A percentile compares a stretch with the other conserved stretches of the same genome.
phyloP scores from a whole-genome alignment of 495 filamentous ascomycete species.

The Penicillium macrosclerotiorum region DNA sequence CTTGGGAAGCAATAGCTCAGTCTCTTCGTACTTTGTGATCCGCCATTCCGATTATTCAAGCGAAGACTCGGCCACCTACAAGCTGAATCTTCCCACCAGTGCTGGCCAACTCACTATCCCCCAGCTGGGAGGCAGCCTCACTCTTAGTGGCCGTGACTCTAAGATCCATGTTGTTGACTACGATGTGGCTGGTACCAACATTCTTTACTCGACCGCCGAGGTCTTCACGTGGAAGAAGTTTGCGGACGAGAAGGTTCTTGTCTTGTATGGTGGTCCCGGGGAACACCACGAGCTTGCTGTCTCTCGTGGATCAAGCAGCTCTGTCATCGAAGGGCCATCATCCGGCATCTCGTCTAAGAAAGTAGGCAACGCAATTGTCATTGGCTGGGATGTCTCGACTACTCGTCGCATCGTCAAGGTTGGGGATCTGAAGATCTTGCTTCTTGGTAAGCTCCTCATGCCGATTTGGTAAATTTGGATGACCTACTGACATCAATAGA shows the following conservation, averaged over 20 bases:
- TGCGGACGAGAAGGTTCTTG: constrained; percentile 56
- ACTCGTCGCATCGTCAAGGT: constrained; percentile 54
- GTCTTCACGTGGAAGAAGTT: constrained; percentile 70
- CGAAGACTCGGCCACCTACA: constrained; percentile 56
- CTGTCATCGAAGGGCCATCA: constrained; percentile 48
- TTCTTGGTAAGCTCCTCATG: constrained; percentile 39
- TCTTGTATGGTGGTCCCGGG: constrained; percentile 68
- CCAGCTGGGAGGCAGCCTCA: constrained; percentile 58
- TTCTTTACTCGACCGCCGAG: constrained; percentile 76
- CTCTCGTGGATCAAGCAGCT: constrained; percentile 34
- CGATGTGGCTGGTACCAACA: constrained; percentile 55
- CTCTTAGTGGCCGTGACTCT: constrained; percentile 69
- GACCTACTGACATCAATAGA: constrained; percentile 30
- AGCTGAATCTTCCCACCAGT: constrained; percentile 59
- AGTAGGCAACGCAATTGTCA: constrained; percentile 43
- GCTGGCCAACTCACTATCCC: constrained; percentile 61
- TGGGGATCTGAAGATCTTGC: constrained; percentile 53
- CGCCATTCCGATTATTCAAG: constrained; percentile 62
- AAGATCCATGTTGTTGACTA: constrained; percentile 77
- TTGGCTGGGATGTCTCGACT: constrained; percentile 56
- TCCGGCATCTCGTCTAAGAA: constrained; percentile 40
- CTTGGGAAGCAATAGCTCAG: constrained; percentile 42
- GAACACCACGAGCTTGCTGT: constrained; percentile 71
- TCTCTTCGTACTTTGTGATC: constrained; percentile 62
- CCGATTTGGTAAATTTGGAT: neutral